Evolutionary conservation across 2,329 filamentous ascomycete genomes (phyloP), one percentile per base, ranked within the genome.

Genomic region (Aspergillus sclerotialis): DNA sequence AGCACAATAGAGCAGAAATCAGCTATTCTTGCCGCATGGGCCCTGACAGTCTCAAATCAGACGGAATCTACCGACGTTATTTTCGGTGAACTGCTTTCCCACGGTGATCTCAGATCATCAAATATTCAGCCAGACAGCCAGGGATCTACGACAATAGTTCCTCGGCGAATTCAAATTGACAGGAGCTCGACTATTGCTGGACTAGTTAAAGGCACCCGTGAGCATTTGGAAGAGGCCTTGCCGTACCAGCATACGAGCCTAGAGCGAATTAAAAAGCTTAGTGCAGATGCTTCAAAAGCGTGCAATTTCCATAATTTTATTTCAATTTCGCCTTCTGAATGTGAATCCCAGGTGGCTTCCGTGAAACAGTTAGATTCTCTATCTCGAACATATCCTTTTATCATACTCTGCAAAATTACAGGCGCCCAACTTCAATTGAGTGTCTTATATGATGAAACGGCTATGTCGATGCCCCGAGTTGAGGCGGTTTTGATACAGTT

Each of bases 191-290:
- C 54, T 13, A 53, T 63, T 2, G 47, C 55, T 0, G 65, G 73
- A 24, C 78, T 71, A 37, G 56, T 81, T 4, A 63, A 69, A 28
- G 53, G 59, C 3, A 64, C 79, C 3, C 74, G 78, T 24, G 57
- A 70, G 17, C 65, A 70, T 34, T 68, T 39, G 69, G 72, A 76
- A 51, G 56, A 73, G 24, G 60, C 77, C 37, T 75, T 78, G 68
- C 76, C 76, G 44, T 75, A 71, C 15, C 70, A 71, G 29, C 70
- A 68, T 2, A 67, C 78, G 8, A 58, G 62, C 4, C 60, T 64
- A 21, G 45, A 55, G 0, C 64, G 67, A 8, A 76, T 79, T 66
- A 58, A 73, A 39, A 58, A 60, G 16, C 52, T 76, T n/a, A 73
- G 70, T 41, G 56, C 67, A 1, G 60, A 65, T 37, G 52, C 58